Base-by-base conservation (phyloP, 1,284 basidiomycete species). In the Violaceomyces palustris region DNA sequence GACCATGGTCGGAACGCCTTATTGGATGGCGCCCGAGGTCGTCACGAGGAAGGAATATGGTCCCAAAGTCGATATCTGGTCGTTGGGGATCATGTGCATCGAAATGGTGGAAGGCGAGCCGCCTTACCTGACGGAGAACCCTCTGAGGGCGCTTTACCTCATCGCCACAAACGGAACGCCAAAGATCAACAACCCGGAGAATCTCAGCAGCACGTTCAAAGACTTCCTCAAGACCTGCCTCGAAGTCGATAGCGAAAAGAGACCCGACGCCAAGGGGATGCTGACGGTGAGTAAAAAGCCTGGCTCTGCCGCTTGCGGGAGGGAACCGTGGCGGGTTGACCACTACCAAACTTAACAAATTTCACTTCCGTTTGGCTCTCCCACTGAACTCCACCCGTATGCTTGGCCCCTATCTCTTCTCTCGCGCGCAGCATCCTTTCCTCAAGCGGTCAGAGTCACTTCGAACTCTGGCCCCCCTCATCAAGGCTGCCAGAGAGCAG, bases 21-120 rank as follows among this genome's bases (percentile, higher is more conserved):
- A 97, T 74, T 98, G 93, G 93, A 98, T 98, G 93, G 93, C 94
- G 1, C 93, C 93, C 1, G 93, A 98, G 73, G 92, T 98, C 24
- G 93, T 98, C 48, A 94, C 89, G 17, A 83, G 92, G 45, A 97
- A 97, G 75, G 94, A 96, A 77, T 98, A 98, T 72, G 94, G 93
- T 0, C 88, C 93, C 4, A 97, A 97, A 75, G 94, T 98, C 23
- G 94, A 98, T 73, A 90, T 99, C 49, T 98, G 94, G 94, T 87
- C 84, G 74, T 77, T 98, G 67, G 94, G 93, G 18, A 98, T 99
- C 78, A 93, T 98, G 89, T 91, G 91, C 19, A 98, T 98, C 59
- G 92, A 97, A 79, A 98, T 98, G 93, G 90, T 98, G 64, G 93
- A 97, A 75, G 93, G 94, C 51, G 93, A 98, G 75, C 94, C 93